Evolutionary conservation across 768 basidiomycete genomes (phyloP).

Genomic region (Kondoa malvinella): DNA sequence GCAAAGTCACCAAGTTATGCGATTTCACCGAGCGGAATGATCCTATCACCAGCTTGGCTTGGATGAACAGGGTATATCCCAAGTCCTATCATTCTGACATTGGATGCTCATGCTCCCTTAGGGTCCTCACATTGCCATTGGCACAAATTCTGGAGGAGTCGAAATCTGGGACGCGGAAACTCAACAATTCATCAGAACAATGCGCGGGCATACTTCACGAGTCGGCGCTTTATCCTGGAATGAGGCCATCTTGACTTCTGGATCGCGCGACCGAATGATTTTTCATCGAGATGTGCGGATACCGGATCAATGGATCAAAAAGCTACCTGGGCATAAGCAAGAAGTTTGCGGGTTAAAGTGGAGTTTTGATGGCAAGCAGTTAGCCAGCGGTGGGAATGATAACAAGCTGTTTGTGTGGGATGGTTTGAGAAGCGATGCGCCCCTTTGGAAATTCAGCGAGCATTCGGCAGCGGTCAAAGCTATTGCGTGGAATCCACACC

Average conservation of each 20-base stretch:
- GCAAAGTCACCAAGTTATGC: slow-evolving; percentile 76
- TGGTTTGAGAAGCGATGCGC: slow-evolving; percentile 41
- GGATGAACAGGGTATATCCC: slow-evolving; percentile 57
- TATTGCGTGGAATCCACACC: slow-evolving; percentile 93
- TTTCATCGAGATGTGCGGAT: slow-evolving; percentile 85
- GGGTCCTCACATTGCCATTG: slow-evolving; percentile 80
- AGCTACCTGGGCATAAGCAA: slow-evolving; percentile 44
- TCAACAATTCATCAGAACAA: slow-evolving; percentile 57
- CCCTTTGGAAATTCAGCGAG: slow-evolving; percentile 87
- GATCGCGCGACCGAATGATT: slow-evolving; percentile 76
- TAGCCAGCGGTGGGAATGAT: slow-evolving; percentile 93
- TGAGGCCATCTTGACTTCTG: slow-evolving; percentile 64
- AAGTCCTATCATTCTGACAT: neutral
- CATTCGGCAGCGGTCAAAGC: slow-evolving; percentile 96
- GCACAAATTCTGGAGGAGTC: slow-evolving; percentile 70
- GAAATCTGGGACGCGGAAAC: slow-evolving; percentile 85
- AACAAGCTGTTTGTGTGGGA: slow-evolving; percentile 99
- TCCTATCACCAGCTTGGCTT: slow-evolving; percentile 69
- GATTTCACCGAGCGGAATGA: slow-evolving; percentile 48
- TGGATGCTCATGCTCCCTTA: slow-evolving; percentile 12
- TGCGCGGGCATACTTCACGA: slow-evolving; percentile 70
- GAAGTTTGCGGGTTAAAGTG: slow-evolving; percentile 93
- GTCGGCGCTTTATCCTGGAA: slow-evolving; percentile 95
- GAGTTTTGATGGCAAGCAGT: slow-evolving; percentile 46
- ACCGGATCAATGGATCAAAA: slow-evolving; percentile 48